These are phyloP conservation scores for Schwanniomyces etchellsii DNA, from an alignment of 1,139 yeast genomes.

Conservation along the genomic window DNA sequence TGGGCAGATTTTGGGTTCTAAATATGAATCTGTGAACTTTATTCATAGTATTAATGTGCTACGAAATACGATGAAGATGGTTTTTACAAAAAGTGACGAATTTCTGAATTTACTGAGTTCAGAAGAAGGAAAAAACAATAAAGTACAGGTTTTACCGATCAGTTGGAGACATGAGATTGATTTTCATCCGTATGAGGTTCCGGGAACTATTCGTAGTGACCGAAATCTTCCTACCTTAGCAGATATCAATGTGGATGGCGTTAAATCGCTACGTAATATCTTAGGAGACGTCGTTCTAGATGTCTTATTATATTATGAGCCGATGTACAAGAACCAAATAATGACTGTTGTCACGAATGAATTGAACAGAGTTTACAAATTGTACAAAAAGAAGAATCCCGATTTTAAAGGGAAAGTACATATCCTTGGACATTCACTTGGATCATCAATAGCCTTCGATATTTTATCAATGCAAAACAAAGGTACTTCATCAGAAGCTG, in stretches of 20 bases:
- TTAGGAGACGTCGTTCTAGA: slow-evolving; percentile 87
- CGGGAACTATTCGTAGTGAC: slow-evolving; percentile 13
- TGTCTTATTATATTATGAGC: slow-evolving; percentile 79
- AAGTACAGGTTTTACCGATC: slow-evolving; percentile 71
- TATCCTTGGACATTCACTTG: slow-evolving; percentile 85
- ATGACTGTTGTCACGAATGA: slow-evolving; percentile 61
- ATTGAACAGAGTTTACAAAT: slow-evolving; percentile 61
- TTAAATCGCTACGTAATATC: slow-evolving; percentile 67
- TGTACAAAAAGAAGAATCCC: slow-evolving; percentile 63
- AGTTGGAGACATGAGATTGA: slow-evolving; percentile 72
- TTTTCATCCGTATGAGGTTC: slow-evolving; percentile 41
- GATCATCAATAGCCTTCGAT: slow-evolving; percentile 82
- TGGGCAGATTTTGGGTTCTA: slow-evolving; percentile 81
- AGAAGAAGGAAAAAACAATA: slow-evolving; percentile 35
- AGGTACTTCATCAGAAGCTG: slow-evolving; percentile 12
- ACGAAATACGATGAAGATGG: slow-evolving; percentile 56
- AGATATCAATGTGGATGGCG: slow-evolving; percentile 77
- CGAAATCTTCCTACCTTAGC: slow-evolving; percentile 52
- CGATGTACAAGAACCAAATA: slow-evolving; percentile 59
- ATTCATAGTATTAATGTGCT: slow-evolving; percentile 76
- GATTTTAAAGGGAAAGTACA: slow-evolving; percentile 74
- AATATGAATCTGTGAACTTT: slow-evolving; percentile 77
- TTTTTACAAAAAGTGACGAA: slow-evolving; percentile 42
- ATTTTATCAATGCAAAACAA: slow-evolving; percentile 57
- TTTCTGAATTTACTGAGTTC: slow-evolving; percentile 28